A percentile compares a stretch with the other conserved stretches of the same genome.
phyloP scores from a whole-genome alignment of 805 yeast genomes.

The Phaffomyces opuntiae region DNA sequence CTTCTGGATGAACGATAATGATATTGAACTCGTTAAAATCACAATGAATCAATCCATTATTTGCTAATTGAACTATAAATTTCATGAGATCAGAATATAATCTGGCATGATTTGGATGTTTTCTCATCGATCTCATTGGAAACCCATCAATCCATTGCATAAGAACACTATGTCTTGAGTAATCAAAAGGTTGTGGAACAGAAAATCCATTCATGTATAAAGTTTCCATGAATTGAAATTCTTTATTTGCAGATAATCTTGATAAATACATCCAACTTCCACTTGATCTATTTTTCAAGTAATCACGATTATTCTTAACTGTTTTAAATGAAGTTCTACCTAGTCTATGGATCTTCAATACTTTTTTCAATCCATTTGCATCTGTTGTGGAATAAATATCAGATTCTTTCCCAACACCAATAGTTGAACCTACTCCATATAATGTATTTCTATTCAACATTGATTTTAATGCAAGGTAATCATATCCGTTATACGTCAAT shows the following conservation, averaged over 20 bases:
- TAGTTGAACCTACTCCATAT: slow-evolving; percentile 74
- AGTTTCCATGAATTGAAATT: slow-evolving; percentile 79
- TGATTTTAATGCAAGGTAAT: slow-evolving; percentile 82
- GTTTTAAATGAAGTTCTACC: slow-evolving; percentile 93
- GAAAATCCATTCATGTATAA: slow-evolving; percentile 67
- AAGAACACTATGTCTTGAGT: slow-evolving; percentile 83
- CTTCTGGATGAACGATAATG: slow-evolving; percentile 64
- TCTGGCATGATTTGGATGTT: slow-evolving; percentile 60
- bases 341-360: slow-evolving; percentile 83
- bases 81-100: slow-evolving; percentile 82
- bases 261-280: slow-evolving; percentile 92
- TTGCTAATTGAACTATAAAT: slow-evolving; percentile 76
- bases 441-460: slow-evolving; percentile 69
- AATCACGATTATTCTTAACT: slow-evolving; percentile 91
- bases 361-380: slow-evolving; percentile 55
- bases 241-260: slow-evolving; percentile 85
- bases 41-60: slow-evolving; percentile 90
- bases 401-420: slow-evolving; percentile 97
- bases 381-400: slow-evolving; percentile 85
- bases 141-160: slow-evolving; percentile 91
- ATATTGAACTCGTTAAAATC: slow-evolving; percentile 97
- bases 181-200: slow-evolving; percentile 86
- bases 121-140: slow-evolving; percentile 78
- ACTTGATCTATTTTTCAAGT: slow-evolving; percentile 62
- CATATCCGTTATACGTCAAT: slow-evolving; percentile 83